phyloP scores from a whole-genome alignment of 2,329 filamentous ascomycete genomes.

The Phymatotrichopsis omnivora region DNA sequence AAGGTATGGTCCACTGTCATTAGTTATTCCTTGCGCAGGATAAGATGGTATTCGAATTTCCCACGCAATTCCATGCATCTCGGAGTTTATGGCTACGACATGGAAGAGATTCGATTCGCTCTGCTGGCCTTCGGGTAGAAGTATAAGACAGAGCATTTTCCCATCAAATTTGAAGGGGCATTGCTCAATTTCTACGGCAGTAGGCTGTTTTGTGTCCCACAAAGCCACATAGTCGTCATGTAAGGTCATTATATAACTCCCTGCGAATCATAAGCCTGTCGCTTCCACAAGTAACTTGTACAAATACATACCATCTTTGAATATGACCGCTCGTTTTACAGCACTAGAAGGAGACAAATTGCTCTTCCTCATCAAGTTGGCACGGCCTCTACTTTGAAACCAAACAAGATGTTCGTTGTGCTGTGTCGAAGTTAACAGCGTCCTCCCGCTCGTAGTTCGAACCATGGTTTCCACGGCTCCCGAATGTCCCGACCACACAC shows the following conservation, averaged over 20 bases:
- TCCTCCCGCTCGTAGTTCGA: conserved; percentile 68
- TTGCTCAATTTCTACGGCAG: conserved; percentile 50
- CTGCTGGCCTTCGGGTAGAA: conserved; percentile 64
- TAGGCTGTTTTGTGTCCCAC: conserved; percentile 62
- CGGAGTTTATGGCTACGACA: conserved; percentile 71
- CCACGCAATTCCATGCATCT: conserved; percentile 73
- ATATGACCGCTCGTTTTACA: conserved; percentile 69
- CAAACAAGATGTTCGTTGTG: conserved; percentile 74
- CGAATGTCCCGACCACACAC: conserved; percentile 76
- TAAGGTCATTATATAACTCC: conserved; percentile 56
- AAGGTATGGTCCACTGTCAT: conserved; percentile 10
- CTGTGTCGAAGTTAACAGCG: conserved; percentile 69
- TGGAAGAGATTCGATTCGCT: conserved; percentile 50
- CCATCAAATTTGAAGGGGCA: conserved; percentile 51
- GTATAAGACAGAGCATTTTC: conserved; percentile 68
- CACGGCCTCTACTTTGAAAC: conserved; percentile 52
- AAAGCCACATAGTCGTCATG: conserved; percentile 60
- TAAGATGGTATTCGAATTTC: conserved; percentile 47
- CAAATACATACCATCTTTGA: conserved; percentile 58
- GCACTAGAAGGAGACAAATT: conserved; percentile 56
- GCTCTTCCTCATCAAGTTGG: conserved; percentile 55
- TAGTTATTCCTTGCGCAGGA: background rate
- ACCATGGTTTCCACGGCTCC: conserved; percentile 74
- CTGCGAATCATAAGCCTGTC: conserved; percentile 19
- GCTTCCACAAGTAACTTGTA: background rate